These are phyloP conservation scores for Tothia fuscella DNA, from an alignment of 2,329 filamentous ascomycete genomes.

Conservation along the genomic window DNA sequence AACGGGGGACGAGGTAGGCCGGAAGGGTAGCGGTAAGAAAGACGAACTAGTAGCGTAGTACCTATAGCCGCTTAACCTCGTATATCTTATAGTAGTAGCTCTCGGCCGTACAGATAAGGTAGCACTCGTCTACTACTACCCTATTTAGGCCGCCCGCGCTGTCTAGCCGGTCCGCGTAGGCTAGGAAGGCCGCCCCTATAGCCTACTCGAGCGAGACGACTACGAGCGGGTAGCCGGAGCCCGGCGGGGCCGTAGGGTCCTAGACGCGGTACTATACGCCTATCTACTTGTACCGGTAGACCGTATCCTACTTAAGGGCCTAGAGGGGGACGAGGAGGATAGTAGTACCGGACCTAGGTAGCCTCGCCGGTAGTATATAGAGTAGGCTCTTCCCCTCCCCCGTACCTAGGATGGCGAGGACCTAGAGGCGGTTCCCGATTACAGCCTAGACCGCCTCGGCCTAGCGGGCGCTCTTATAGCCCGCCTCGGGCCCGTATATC, in stretches of 20 bases:
- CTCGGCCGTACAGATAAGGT: not conserved
- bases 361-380: not conserved
- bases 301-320: not conserved
- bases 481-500: not conserved
- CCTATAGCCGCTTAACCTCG: too few species aligned
- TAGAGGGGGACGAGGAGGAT: not conserved
- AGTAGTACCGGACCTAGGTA: not conserved
- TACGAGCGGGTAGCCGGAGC: not conserved
- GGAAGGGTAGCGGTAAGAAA: too few species aligned
- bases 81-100: not conserved
- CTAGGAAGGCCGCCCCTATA: too few species aligned
- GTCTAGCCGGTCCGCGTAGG: not conserved
- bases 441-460: not conserved
- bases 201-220: not conserved
- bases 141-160: not conserved
- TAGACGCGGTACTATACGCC: not conserved
- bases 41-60: too few species aligned
- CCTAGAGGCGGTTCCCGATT: not conserved
- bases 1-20: too few species aligned
- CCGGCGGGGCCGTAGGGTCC: not conserved
- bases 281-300: not conserved
- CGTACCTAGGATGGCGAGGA: not conserved
- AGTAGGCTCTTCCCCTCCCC: conserved; percentile 5
- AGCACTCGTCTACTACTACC: not conserved
- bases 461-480: not conserved